Evolutionary conservation across 176 grass and related monocot genomes (phyloP).

Genomic region (Zizania latifolia): DNA sequence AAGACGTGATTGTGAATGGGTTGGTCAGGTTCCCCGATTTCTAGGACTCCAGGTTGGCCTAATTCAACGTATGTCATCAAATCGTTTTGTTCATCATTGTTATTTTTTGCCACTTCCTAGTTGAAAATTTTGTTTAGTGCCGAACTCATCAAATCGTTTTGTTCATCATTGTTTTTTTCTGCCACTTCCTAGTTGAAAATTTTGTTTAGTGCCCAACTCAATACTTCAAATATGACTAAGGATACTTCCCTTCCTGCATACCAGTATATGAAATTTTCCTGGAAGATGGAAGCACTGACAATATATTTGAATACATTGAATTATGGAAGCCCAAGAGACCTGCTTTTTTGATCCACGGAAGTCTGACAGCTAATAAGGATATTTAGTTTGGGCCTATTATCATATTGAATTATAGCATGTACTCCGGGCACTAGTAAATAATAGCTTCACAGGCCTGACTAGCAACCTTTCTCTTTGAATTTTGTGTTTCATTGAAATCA

Average conservation of each 20-base stretch:
- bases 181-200: slow-evolving; percentile 15
- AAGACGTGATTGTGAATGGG: slow-evolving; percentile 97
- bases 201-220: slow-evolving; percentile 8
- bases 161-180: slow-evolving; percentile 33
- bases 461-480: background rate
- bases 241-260: background rate
- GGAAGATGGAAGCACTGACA: slow-evolving; percentile 11
- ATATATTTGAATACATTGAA: slow-evolving; percentile 14
- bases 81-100: slow-evolving; percentile 37
- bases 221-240: slow-evolving; percentile 13
- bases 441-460: background rate
- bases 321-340: background rate
- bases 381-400: background rate
- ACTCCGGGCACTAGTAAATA: background rate
- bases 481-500: background rate
- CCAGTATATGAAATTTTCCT: background rate
- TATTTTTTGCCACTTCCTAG: slow-evolving; percentile 14
- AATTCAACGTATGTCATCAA: slow-evolving; percentile 92
- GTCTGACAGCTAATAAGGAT: background rate
- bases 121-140: slow-evolving; percentile 16
- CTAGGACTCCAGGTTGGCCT: slow-evolving; percentile 94
- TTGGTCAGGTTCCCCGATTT: slow-evolving; percentile 95
- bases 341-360: slow-evolving; percentile 13
- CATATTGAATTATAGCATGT: background rate
- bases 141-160: slow-evolving; percentile 17